phyloP scores from a whole-genome alignment of 495 filamentous ascomycete genomes.

The Astrothelium subdiscretum region DNA sequence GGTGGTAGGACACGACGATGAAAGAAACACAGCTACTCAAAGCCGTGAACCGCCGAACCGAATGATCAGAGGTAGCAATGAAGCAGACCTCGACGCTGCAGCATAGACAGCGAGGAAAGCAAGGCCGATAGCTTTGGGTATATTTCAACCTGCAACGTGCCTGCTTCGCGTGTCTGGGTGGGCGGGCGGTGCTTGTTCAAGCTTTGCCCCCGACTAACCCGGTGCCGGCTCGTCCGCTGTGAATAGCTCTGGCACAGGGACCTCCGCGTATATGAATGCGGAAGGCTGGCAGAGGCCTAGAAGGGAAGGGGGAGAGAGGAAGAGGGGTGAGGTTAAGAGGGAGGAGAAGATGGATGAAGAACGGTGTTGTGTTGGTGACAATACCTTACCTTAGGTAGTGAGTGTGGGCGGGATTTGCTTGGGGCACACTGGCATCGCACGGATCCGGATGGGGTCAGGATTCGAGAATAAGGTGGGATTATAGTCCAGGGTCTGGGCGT shows the following conservation, averaged over 20 bases:
- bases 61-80: background rate
- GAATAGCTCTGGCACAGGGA: background rate
- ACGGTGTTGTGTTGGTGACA: slow-evolving; percentile 4
- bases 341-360: slow-evolving; percentile 12
- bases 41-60: slow-evolving; percentile 20
- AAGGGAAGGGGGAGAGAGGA: slow-evolving; percentile 4
- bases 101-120: background rate
- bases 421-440: slow-evolving; percentile 3
- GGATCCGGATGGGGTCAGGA: slow-evolving; percentile 8
- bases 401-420: too few relatives aligned
- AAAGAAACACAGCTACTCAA: slow-evolving; percentile 27
- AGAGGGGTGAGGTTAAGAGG: background rate
- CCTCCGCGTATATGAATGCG: background rate
- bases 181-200: background rate
- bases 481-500: background rate
- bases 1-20: slow-evolving; percentile 9
- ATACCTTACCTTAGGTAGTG: too few relatives aligned
- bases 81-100: slow-evolving; percentile 16
- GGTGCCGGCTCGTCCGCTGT: background rate
- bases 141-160: slow-evolving; percentile 13
- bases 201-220: background rate
- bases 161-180: slow-evolving; percentile 10
- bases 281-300: slow-evolving; percentile 18
- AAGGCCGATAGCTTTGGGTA: slow-evolving; percentile 7
- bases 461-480: background rate